A percentile compares a stretch with the other conserved stretches of the same genome.
Evolutionary conservation across 345 rosid genomes (phyloP).

Genomic region (Viola odorata): DNA sequence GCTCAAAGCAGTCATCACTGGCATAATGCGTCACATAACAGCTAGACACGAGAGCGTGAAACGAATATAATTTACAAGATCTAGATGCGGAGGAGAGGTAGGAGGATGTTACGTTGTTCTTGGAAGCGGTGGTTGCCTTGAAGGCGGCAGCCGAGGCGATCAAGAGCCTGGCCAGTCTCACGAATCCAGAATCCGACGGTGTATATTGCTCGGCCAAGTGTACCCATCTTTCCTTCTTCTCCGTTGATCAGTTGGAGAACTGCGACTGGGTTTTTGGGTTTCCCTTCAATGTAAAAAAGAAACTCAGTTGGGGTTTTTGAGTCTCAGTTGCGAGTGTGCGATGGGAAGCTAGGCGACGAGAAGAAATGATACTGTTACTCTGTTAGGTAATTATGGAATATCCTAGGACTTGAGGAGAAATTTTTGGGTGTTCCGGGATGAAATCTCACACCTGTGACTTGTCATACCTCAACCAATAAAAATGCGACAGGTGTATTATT

Average conservation of each 20-base stretch:
- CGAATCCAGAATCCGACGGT: conserved; percentile 94
- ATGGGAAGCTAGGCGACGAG: not conserved
- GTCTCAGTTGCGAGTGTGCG: not conserved
- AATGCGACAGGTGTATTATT: too few relatives aligned
- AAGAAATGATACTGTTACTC: not conserved
- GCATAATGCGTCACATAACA: not conserved
- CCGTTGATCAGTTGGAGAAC: not conserved
- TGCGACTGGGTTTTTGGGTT: not conserved
- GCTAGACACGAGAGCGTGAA: not conserved
- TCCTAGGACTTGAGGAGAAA: not conserved
- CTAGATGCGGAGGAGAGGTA: conserved; percentile 9
- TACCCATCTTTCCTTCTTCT: conserved; percentile 50
- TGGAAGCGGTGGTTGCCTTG: conserved; percentile 77
- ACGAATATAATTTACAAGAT: not conserved
- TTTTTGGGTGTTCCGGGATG: not conserved
- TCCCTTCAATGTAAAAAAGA: too few relatives aligned
- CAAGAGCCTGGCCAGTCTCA: conserved; percentile 90
- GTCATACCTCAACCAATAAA: too few relatives aligned
- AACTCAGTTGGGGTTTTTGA: not conserved
- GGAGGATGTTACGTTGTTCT: conserved; percentile 79
- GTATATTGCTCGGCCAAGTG: conserved; percentile 78
- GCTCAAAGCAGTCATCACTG: too few relatives aligned
- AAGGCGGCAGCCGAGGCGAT: conserved; percentile 90
- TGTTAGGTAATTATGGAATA: not conserved
- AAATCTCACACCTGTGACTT: not conserved